Conservation (phyloP, 495 filamentous ascomycete species). For the Paragyromitra xinjiangensis region DNA sequence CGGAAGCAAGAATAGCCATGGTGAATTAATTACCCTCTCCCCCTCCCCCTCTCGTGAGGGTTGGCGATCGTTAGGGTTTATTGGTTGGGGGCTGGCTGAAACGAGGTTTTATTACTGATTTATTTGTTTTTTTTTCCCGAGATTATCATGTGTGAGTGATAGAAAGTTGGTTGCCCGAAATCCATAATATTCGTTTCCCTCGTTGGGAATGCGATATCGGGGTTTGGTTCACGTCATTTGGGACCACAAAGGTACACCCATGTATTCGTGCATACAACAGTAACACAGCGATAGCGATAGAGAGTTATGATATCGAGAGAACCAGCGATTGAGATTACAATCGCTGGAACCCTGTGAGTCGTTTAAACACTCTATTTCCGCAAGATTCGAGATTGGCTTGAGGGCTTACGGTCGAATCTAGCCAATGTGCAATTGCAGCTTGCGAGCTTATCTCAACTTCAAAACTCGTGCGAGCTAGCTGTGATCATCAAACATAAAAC, state of each 20-base stretch:
- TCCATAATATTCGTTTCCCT: neutral
- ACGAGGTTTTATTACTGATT: slow-evolving; percentile 7
- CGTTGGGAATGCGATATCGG: neutral
- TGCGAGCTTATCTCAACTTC: slow-evolving; percentile 1
- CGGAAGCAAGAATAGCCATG: neutral
- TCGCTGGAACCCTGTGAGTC: neutral
- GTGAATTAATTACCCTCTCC: neutral
- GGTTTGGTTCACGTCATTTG: slow-evolving; percentile 11
- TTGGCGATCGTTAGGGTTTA: neutral
- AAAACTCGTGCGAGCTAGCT: neutral
- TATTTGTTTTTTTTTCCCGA: neutral
- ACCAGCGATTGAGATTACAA: neutral
- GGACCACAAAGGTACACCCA: slow-evolving; percentile 4
- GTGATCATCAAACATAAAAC: slow-evolving; percentile 14
- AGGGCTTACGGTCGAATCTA: neutral
- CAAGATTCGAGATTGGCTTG: slow-evolving; percentile 9
- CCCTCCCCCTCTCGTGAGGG: neutral
- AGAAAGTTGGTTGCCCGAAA: slow-evolving; percentile 7
- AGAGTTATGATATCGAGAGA: neutral
- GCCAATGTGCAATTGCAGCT: slow-evolving; percentile 7
- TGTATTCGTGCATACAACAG: neutral
- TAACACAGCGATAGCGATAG: neutral
- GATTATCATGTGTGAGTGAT: neutral
- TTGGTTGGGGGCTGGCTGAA: neutral
- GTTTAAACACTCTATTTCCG: neutral